Evolutionary conservation across 371 early-diverging fungal genomes (phyloP).

Genomic region (Coemansia sp.): DNA sequence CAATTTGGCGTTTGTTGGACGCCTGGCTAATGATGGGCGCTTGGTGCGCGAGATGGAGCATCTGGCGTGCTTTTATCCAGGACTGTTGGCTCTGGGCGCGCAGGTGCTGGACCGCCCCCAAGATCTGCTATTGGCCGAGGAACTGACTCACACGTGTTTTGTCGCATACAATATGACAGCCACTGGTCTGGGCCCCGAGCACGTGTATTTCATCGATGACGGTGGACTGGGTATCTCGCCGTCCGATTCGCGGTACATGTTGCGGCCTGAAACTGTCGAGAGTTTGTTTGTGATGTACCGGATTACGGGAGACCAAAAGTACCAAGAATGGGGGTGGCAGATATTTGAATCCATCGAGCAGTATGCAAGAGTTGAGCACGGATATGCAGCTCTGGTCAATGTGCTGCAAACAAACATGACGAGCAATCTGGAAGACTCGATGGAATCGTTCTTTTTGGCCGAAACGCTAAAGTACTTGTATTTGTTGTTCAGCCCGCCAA

Average conservation of each 20-base stretch:
- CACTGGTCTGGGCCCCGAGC: slow-evolving; percentile 42
- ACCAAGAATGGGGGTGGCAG: slow-evolving; percentile 84
- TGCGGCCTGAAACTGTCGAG: slow-evolving; percentile 89
- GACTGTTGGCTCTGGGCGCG: slow-evolving; percentile 70
- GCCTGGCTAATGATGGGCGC: not conserved
- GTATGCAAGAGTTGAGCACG: slow-evolving; percentile 64
- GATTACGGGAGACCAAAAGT: slow-evolving; percentile 72
- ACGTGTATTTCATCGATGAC: slow-evolving; percentile 59
- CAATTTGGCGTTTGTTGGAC: slow-evolving; percentile 26
- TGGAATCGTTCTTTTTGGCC: slow-evolving; percentile 78
- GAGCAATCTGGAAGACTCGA: slow-evolving; percentile 51
- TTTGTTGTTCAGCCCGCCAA: slow-evolving; percentile 73
- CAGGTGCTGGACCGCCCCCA: slow-evolving; percentile 39
- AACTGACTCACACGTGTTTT: slow-evolving; percentile 60
- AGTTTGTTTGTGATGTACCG: slow-evolving; percentile 79
- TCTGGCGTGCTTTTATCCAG: slow-evolving; percentile 89
- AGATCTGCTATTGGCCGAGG: slow-evolving; percentile 48
- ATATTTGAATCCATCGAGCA: slow-evolving; percentile 82
- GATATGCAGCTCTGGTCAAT: slow-evolving; percentile 74
- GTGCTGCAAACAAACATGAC: slow-evolving; percentile 60
- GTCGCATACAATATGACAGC: slow-evolving; percentile 55
- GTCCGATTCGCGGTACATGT: slow-evolving; percentile 61
- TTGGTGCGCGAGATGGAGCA: slow-evolving; percentile 72
- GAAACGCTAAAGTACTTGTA: slow-evolving; percentile 97
- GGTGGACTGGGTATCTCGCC: slow-evolving; percentile 50